These are phyloP conservation scores for Tylopilus balloui DNA, from an alignment of 768 basidiomycete genomes.

Conservation along the genomic window DNA sequence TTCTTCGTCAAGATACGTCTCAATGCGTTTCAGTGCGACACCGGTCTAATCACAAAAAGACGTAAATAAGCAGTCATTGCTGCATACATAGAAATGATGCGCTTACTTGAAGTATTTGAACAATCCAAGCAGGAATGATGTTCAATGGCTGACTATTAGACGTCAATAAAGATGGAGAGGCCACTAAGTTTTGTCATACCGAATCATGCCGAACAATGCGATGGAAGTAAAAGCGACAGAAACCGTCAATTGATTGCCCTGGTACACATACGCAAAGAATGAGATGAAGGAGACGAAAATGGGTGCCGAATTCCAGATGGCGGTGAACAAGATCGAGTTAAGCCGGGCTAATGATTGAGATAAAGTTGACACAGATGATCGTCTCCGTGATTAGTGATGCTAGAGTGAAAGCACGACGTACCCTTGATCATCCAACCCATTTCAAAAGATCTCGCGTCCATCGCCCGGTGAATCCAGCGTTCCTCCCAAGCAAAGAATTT, in stretches of 20 bases:
- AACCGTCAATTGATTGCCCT: conserved; percentile 71
- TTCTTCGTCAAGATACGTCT: conserved; percentile 56
- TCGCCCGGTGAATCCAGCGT: conserved; percentile 39
- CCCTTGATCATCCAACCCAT: conserved; percentile 75
- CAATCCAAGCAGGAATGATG: conserved; percentile 74
- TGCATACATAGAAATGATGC: background rate
- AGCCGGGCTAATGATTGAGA: conserved; percentile 47
- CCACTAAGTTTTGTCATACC: conserved; percentile 33
- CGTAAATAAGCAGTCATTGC: background rate
- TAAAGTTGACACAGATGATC: background rate
- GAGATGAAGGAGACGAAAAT: conserved; percentile 76
- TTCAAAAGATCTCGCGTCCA: conserved; percentile 57
- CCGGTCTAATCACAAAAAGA: conserved; percentile 35
- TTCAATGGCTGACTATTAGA: conserved; percentile 58
- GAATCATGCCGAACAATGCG: conserved; percentile 81
- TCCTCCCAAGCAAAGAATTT: conserved; percentile 43
- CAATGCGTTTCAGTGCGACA: conserved; percentile 58
- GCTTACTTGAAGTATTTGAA: conserved; percentile 61
- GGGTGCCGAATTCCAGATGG: conserved; percentile 73
- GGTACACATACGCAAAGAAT: conserved; percentile 69
- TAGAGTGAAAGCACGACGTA: conserved; percentile 23
- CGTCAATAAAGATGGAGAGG: background rate
- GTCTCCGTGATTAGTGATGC: background rate
- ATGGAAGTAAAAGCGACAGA: conserved; percentile 86
- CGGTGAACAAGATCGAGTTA: conserved; percentile 66